These are phyloP conservation scores for Aspergillus leporis DNA, from an alignment of 495 filamentous ascomycete genomes.

Conservation along the genomic window DNA sequence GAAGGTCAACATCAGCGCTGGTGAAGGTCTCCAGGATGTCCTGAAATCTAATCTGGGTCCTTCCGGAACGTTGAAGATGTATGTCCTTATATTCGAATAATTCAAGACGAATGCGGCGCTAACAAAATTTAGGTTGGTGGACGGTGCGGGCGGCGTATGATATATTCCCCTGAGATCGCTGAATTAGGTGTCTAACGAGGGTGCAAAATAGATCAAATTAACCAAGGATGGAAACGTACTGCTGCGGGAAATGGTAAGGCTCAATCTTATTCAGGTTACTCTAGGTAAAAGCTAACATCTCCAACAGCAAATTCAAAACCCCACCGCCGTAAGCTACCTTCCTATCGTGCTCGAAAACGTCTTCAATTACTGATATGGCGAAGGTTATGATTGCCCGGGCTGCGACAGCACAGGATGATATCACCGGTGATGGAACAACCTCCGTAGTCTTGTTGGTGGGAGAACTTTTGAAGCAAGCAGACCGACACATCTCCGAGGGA, in stretches of 20 bases:
- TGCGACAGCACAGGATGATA: slow-evolving; percentile 97
- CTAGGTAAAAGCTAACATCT: slow-evolving; percentile 34
- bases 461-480: slow-evolving; percentile 96
- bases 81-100: slow-evolving; percentile 25
- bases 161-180: slow-evolving; percentile 16
- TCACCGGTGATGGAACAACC: slow-evolving; percentile 96
- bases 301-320: slow-evolving; percentile 74
- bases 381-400: slow-evolving; percentile 97
- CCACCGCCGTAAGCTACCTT: slow-evolving; percentile 67
- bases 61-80: slow-evolving; percentile 96
- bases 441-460: slow-evolving; percentile 94
- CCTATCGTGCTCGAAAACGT: slow-evolving; percentile 11
- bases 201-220: slow-evolving; percentile 77
- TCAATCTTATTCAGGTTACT: neutral
- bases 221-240: slow-evolving; percentile 99
- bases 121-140: slow-evolving; percentile 72
- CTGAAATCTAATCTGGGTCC: slow-evolving; percentile 95
- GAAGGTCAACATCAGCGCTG: slow-evolving; percentile 92
- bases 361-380: slow-evolving; percentile 25
- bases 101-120: slow-evolving; percentile 25
- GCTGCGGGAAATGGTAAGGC: slow-evolving; percentile 87
- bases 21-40: slow-evolving; percentile 93
- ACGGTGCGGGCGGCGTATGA: slow-evolving; percentile 88
- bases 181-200: slow-evolving; percentile 12
- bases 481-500: slow-evolving; percentile 90